Conservation (phyloP, 163 green algal genomes). For the Scenedesmus sp. region DNA sequence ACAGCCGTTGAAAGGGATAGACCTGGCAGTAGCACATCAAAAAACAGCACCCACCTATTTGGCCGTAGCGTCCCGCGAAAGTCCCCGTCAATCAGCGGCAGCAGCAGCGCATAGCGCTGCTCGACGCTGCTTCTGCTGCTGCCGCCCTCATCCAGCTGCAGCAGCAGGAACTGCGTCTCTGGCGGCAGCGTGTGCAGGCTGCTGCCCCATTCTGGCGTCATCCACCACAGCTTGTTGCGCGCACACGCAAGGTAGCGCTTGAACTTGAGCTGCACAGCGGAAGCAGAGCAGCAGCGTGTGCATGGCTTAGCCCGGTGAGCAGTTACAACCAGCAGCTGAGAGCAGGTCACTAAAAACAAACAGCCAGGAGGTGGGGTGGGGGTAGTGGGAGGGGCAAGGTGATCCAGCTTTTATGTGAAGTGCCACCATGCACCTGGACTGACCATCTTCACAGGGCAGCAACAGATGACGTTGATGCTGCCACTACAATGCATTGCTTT, state of each 20-base stretch:
- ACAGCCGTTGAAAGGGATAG: too few species aligned
- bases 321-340: too few species aligned
- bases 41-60: slow-evolving; percentile 65
- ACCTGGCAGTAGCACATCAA: too few species aligned
- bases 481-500: too few species aligned
- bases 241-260: slow-evolving; percentile 88
- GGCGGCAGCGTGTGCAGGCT: slow-evolving; percentile 81
- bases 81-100: slow-evolving; percentile 91
- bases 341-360: too few species aligned
- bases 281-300: neutral
- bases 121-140: neutral
- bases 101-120: slow-evolving; percentile 82
- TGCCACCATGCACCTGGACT: too few species aligned
- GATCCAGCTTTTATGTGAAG: too few species aligned
- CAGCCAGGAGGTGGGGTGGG: too few species aligned
- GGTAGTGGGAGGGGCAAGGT: too few species aligned
- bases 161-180: slow-evolving; percentile 97
- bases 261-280: slow-evolving; percentile 72
- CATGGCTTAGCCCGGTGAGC: too few species aligned
- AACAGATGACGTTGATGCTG: too few species aligned
- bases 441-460: too few species aligned
- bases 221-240: slow-evolving; percentile 99
- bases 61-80: slow-evolving; percentile 88
- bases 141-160: slow-evolving; percentile 79
- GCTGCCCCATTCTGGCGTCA: slow-evolving; percentile 95